phyloP scores from a whole-genome alignment of 768 basidiomycete species.

The Kwoniella dendrophila region DNA sequence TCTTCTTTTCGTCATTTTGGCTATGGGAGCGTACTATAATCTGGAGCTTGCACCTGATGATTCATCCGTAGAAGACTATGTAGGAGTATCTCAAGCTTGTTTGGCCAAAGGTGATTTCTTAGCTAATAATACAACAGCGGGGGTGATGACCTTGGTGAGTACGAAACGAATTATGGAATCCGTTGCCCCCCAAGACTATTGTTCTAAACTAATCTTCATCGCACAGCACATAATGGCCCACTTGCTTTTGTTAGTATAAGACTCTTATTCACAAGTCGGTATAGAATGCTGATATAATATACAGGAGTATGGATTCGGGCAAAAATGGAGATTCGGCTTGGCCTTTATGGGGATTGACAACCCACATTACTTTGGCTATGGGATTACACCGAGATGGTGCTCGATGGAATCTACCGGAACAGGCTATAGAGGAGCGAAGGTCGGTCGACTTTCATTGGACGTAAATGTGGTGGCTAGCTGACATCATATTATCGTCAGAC shows the following conservation, averaged over 20 bases:
- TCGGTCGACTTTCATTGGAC: not conserved
- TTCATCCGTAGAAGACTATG: constrained; percentile 12
- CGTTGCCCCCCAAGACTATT: not conserved
- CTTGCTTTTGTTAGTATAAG: not conserved
- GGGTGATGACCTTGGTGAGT: constrained; percentile 23
- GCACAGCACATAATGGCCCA: not conserved
- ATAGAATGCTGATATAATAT: not conserved
- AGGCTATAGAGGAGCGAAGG: constrained; percentile 16
- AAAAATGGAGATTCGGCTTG: constrained; percentile 31
- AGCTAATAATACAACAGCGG: constrained; percentile 19
- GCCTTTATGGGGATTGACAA: constrained; percentile 23
- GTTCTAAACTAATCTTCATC: not conserved
- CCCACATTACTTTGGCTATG: constrained; percentile 19
- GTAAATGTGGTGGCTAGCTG: not conserved
- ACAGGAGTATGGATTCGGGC: not conserved
- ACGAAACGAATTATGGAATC: not conserved
- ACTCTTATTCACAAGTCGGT: not conserved
- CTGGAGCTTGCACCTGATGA: constrained; percentile 26
- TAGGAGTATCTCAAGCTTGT: constrained; percentile 14
- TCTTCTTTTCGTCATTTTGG: constrained; percentile 22
- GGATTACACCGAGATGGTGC: constrained; percentile 26
- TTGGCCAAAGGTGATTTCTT: constrained; percentile 28
- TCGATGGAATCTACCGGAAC: constrained; percentile 17
- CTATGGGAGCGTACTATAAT: constrained; percentile 25
- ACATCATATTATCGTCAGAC: not conserved